Base-by-base conservation (phyloP, 1,139 yeast genomes). In the Geotrichum australiense region DNA sequence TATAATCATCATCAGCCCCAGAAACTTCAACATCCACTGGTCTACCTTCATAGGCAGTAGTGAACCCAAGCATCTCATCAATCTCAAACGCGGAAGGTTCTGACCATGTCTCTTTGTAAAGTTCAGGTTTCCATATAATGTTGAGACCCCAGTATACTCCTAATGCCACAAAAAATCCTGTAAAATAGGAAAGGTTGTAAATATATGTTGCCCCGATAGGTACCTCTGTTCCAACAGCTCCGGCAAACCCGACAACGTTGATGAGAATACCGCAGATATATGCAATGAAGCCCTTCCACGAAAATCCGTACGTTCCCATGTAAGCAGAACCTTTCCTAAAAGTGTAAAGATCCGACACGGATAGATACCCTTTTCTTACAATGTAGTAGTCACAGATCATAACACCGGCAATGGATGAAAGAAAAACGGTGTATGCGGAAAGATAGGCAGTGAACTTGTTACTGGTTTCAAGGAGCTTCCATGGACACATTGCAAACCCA, bases 341-440 rank as follows among this genome's bases (percentile, higher is more conserved):
- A 5, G 73, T 57, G 57, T 79, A 86, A 47, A 86, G 63, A 54
- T 84, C 89, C 29, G 74, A 69, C 38, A 86, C 63, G 47, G 73
- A 68, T 50, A 84, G 57, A 57, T 70, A 71, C 34, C 95, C 95
- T 61, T 87, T 76, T 65, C 65, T 50, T 16, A 86, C 76, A 47
- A 79, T 70, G 61, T 71, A 82, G 63, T 84, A 87, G 62, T 87
- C 96, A 44, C 80, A 69, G 47, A 80, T 74, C 42, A 84, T 73
- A 35, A 82, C 87, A 49, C 96, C 96, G 6, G 93, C 89, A 58
- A 87, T 82, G 23, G 94, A 75, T 1, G 93, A 82, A 41, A 87
- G 68, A 71, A 87, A 87, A 21, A 86, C 91, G 0, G 95, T 73
- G 62, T 85, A 87, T 0, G 95, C 94, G 22, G 87, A 77, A 48